Conservation (phyloP, 2,329 filamentous ascomycete species). For the Calonectria ilicicola region DNA sequence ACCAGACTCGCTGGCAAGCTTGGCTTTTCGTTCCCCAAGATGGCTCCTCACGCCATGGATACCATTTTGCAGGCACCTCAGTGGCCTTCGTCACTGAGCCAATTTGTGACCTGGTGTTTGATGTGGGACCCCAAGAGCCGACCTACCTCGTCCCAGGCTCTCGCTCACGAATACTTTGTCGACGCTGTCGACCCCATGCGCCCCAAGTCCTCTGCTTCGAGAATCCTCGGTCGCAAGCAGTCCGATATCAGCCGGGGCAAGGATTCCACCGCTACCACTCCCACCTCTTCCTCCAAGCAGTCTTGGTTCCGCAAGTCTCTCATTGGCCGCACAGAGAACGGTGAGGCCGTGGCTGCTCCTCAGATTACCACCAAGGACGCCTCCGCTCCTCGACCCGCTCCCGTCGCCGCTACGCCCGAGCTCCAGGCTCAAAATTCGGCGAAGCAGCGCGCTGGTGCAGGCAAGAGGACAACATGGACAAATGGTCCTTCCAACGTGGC, state of each 20-base stretch:
- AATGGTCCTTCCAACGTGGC: conserved; percentile 84
- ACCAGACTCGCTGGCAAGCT: conserved; percentile 93
- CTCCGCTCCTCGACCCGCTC: conserved; percentile 57
- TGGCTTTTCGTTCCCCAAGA: conserved; percentile 98
- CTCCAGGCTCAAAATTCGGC: conserved; percentile 37
- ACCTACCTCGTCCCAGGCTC: conserved; percentile 92
- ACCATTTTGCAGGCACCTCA: conserved; percentile 90
- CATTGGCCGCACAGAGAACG: conserved; percentile 80
- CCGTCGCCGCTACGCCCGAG: conserved; percentile 55
- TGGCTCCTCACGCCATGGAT: conserved; percentile 97
- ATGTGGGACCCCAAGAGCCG: conserved; percentile 98
- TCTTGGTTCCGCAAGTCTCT: conserved; percentile 98
- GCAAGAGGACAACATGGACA: conserved; percentile 93
- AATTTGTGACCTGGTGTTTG: conserved; percentile 98
- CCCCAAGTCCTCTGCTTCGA: conserved; percentile 90
- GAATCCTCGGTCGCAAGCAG: conserved; percentile 88
- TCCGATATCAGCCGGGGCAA: conserved; percentile 82
- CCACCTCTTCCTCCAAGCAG: conserved; percentile 81
- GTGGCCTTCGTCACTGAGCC: conserved; percentile 88
- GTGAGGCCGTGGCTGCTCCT: conserved; percentile 66
- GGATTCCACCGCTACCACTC: conserved; percentile 65
- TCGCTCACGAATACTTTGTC: conserved; percentile 93
- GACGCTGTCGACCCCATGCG: conserved; percentile 93
- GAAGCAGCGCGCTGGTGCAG: conserved; percentile 60
- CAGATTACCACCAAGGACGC: conserved; percentile 61